These are phyloP conservation scores for Heterobasidion irregulare DNA, from an alignment of 1,284 basidiomycete species.

Conservation along the genomic window DNA sequence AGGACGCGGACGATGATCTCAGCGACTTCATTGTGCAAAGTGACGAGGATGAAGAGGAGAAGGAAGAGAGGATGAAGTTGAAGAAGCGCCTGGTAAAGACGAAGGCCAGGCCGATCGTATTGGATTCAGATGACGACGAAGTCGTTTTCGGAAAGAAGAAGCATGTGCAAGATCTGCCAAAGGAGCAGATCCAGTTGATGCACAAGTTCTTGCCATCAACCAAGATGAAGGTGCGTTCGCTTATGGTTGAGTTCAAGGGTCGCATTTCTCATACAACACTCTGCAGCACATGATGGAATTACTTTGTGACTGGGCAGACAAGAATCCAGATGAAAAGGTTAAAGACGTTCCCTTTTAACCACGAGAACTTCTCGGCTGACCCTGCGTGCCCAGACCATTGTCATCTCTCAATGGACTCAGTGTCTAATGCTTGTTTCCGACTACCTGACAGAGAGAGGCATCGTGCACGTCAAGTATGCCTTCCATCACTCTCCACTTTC, in stretches of 20 bases:
- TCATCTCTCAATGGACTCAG: conserved; percentile 57
- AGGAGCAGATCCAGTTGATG: conserved; percentile 30
- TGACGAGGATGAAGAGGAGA: conserved; percentile 33
- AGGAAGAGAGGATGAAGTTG: conserved; percentile 26
- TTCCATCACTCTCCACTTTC: neutral
- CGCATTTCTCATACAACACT: neutral
- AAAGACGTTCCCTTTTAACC: neutral
- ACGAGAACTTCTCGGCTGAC: neutral
- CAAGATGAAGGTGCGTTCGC: conserved; percentile 50
- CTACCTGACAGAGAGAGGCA: conserved; percentile 39
- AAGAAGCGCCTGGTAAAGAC: conserved; percentile 27
- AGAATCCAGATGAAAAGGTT: conserved; percentile 52
- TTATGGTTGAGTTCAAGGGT: neutral
- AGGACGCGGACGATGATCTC: conserved; percentile 28
- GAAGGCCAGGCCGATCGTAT: conserved; percentile 19
- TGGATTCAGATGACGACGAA: conserved; percentile 42
- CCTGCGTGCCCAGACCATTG: conserved; percentile 29
- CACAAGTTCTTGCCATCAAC: conserved; percentile 48
- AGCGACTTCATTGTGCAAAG: conserved; percentile 46
- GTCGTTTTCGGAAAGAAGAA: conserved; percentile 32
- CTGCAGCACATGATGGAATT: conserved; percentile 47
- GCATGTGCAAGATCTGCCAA: conserved; percentile 13
- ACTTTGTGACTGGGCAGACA: conserved; percentile 28
- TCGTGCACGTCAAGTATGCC: conserved; percentile 44
- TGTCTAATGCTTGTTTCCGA: conserved; percentile 46